phyloP scores from a whole-genome alignment of 257 asterid species.

The Prunella vulgaris region DNA sequence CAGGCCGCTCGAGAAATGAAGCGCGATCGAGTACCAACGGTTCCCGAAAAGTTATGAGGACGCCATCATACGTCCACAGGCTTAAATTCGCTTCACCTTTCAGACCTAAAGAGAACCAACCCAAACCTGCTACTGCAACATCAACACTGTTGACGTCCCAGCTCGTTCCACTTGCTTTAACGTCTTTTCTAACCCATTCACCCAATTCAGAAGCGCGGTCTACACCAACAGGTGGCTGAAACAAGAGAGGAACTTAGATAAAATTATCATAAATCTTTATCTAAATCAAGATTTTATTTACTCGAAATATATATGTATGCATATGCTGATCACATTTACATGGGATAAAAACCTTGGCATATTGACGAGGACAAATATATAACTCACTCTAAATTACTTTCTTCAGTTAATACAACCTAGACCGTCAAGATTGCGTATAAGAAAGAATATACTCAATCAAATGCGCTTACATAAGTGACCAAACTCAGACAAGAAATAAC shows the following conservation, averaged over 20 bases:
- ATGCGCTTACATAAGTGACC: neutral
- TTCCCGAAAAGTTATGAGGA: conserved; percentile 57
- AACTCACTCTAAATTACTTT: neutral
- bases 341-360: neutral
- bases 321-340: neutral
- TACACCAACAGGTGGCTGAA: conserved; percentile 68
- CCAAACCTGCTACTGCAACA: conserved; percentile 75
- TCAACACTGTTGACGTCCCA: conserved; percentile 88
- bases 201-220: conserved; percentile 69
- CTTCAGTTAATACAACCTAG: neutral
- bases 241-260: neutral
- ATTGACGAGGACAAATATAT: neutral
- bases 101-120: conserved; percentile 85
- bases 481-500: neutral
- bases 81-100: conserved; percentile 79
- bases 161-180: conserved; percentile 68
- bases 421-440: neutral
- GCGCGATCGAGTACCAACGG: conserved; percentile 92
- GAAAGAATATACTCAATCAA: neutral
- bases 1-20: conserved; percentile 70
- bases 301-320: neutral
- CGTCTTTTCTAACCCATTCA: conserved; percentile 54
- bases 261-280: neutral
- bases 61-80: conserved; percentile 72
- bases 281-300: neutral